Evolutionary conservation across 2,329 filamentous ascomycete genomes (phyloP).

Genomic region (Alternaria arbusti): DNA sequence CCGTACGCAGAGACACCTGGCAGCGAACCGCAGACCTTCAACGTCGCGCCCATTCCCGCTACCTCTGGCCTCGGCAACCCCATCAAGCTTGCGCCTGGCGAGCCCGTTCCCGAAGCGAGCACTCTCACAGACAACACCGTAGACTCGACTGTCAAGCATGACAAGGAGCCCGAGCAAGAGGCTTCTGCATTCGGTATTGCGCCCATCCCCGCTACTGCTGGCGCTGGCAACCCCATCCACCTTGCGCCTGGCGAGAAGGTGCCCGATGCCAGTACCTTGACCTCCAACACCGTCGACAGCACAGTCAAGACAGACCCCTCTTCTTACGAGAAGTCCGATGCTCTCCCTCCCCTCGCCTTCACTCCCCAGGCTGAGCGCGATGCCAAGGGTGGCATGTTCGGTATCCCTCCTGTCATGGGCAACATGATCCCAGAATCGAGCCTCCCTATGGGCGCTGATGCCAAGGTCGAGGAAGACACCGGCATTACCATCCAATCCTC

Average conservation of each 20-base stretch:
- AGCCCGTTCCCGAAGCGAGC: conserved; percentile 74
- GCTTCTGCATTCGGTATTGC: conserved; percentile 60
- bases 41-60: conserved; percentile 65
- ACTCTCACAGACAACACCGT: conserved; percentile 73
- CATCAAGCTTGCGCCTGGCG: conserved; percentile 76
- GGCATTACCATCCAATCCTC: conserved; percentile 52
- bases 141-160: conserved; percentile 59
- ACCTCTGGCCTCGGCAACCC: conserved; percentile 73
- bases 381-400: conserved; percentile 53
- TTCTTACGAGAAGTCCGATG: conserved; percentile 83
- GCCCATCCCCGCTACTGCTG: conserved; percentile 64
- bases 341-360: conserved; percentile 55
- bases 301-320: conserved; percentile 68
- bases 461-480: conserved; percentile 47
- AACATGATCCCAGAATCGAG: conserved; percentile 83
- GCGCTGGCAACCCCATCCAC: conserved; percentile 77
- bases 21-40: conserved; percentile 54
- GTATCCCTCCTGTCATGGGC: conserved; percentile 58
- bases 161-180: conserved; percentile 40
- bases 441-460: conserved; percentile 68
- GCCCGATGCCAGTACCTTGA: conserved; percentile 69
- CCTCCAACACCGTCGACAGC: conserved; percentile 73
- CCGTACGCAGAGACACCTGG: conserved; percentile 65
- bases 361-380: conserved; percentile 53
- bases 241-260: conserved; percentile 82